Evolutionary conservation across 805 yeast species (phyloP).

Genomic region (Yarrowia porcina): DNA sequence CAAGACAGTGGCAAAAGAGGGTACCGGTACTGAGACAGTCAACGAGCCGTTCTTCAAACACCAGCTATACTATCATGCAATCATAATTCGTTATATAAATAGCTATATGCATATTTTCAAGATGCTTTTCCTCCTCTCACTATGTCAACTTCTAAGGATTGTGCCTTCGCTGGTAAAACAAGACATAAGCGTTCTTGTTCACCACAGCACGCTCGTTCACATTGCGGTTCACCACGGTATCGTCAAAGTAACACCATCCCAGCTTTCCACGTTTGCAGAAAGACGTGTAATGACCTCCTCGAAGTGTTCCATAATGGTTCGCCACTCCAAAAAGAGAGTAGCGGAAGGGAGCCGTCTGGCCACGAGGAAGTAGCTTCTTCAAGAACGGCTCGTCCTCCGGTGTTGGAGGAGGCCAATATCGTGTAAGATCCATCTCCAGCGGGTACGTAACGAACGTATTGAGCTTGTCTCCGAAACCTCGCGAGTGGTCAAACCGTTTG

Average conservation of each 20-base stretch:
- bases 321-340: conserved; percentile 79
- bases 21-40: too few relatives aligned
- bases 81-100: conserved; percentile 25
- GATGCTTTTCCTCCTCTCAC: not conserved
- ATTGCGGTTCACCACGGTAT: conserved; percentile 58
- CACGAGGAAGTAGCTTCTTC: conserved; percentile 53
- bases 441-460: conserved; percentile 71
- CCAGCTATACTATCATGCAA: not conserved
- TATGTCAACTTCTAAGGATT: not conserved
- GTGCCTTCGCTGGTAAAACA: conserved; percentile 50
- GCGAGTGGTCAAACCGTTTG: conserved; percentile 61
- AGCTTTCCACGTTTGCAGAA: conserved; percentile 61
- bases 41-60: too few relatives aligned
- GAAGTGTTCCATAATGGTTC: conserved; percentile 75
- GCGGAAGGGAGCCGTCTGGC: conserved; percentile 75
- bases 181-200: conserved; percentile 75
- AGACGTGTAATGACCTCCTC: conserved; percentile 87
- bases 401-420: conserved; percentile 63
- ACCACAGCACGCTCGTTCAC: conserved; percentile 53
- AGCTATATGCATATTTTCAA: conserved; percentile 20
- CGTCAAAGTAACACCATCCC: conserved; percentile 85
- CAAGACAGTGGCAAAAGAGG: too few relatives aligned
- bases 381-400: conserved; percentile 45
- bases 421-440: conserved; percentile 56
- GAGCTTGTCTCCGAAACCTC: conserved; percentile 46